Base-by-base conservation (phyloP, 306 rosid genomes). In the Dalbergia cultrata region DNA sequence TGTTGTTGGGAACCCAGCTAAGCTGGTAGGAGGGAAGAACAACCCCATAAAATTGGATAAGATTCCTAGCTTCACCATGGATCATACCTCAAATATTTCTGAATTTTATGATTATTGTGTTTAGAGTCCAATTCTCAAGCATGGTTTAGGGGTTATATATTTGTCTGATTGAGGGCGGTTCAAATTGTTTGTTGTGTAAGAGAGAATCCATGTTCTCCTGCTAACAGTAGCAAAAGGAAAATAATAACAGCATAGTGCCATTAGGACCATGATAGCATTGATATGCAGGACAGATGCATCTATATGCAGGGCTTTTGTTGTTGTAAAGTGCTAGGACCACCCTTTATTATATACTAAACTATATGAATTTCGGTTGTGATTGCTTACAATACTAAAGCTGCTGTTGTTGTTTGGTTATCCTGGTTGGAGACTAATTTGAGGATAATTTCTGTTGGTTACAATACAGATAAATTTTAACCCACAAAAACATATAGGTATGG, bases 1-100 rank as follows among this genome's bases (percentile, higher is more conserved):
- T 7, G 99, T 91, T 0, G 98, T 88, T 17, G 99, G 98, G 34
- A 93, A 93, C 65, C 99, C 98, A 0, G 96, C 98, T 18, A 90
- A 88, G 68, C 80, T 95, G 86, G 26, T 95, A 8, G 99, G 98
- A 41, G 98, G 99, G 77, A 95, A 92, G 83, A 81, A 87, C 19
- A 91, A 93, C 39, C 98, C 98, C 44, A 60, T 83, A 33, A 93
- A 81, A 81, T 79, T 90, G 22, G 97, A 93, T 34, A 89, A 89
- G 81, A 87, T 87, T 72, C 98, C 99, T 13, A 90, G 98, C 65
- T 81, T 88, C 3, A 95, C 97, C 0, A 95, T 95, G 97, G 98
- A 95, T 22, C 99, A 95, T 79, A 86, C 92, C 78, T 85, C 94
- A 11, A 57, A 95, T 68, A 84, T 93, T 13, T 18, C 73, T 33